phyloP scores from a whole-genome alignment of 441 rosid species.

The Viola pubescens region DNA sequence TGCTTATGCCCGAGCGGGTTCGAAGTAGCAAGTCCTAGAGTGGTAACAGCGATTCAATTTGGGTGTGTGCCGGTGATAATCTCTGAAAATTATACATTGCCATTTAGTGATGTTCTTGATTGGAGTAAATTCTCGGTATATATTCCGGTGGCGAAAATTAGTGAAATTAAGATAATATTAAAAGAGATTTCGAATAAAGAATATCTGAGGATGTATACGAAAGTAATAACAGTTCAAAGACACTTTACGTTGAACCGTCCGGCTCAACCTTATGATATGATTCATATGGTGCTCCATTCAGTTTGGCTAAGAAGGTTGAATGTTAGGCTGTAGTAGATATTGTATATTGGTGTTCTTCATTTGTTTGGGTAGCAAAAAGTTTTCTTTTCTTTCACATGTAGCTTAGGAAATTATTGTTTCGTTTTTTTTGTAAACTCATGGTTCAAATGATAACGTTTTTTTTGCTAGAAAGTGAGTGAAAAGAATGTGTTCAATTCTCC shows the following conservation, averaged over 20 bases:
- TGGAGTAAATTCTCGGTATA: conserved; percentile 61
- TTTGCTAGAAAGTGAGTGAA: too few relatives aligned
- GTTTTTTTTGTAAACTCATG: too few relatives aligned
- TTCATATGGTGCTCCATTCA: conserved; percentile 75
- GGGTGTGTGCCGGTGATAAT: conserved; percentile 42
- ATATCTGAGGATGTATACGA: conserved; percentile 38
- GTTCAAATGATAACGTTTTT: too few relatives aligned
- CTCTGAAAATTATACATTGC: conserved; percentile 59
- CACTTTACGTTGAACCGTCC: conserved; percentile 71
- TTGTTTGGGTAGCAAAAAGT: neutral
- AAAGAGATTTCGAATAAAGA: conserved; percentile 28
- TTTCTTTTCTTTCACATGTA: too few relatives aligned
- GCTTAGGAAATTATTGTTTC: too few relatives aligned
- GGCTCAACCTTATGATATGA: conserved; percentile 51
- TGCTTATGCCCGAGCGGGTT: conserved; percentile 59
- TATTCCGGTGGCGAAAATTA: conserved; percentile 43
- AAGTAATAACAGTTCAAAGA: conserved; percentile 36
- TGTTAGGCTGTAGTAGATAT: conserved; percentile 9
- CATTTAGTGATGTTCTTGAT: conserved; percentile 65
- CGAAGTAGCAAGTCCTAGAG: conserved; percentile 48
- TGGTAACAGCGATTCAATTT: conserved; percentile 23
- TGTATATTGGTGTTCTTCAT: neutral
- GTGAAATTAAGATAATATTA: conserved; percentile 50
- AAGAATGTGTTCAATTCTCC: too few relatives aligned
- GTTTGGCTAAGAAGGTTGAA: conserved; percentile 79